Percentiles rank a stretch among this genome's conserved stretches.
phyloP scores from a whole-genome alignment of 192 early-diverging fungal genomes.

The Dissophora ornata region DNA sequence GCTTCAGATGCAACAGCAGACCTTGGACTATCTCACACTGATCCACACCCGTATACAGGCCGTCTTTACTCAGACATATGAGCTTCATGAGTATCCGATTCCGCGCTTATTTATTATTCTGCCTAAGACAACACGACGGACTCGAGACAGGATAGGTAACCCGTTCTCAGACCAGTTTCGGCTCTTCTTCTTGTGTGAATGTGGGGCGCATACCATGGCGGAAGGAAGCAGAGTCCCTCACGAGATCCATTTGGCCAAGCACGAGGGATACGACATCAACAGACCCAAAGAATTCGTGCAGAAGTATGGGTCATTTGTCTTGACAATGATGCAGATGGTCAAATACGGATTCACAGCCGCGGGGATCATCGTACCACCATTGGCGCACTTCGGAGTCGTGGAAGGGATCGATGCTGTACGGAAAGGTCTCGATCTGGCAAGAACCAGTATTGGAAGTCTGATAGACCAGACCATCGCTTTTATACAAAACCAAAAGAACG shows the following conservation, averaged over 20 bases:
- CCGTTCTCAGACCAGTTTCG: constrained; percentile 2
- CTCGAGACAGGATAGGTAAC: background rate
- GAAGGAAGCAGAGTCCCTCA: background rate
- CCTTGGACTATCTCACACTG: background rate
- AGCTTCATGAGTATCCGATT: constrained; percentile 4
- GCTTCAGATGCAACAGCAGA: background rate
- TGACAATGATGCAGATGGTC: constrained; percentile 11
- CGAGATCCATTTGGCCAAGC: background rate
- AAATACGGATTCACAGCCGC: background rate
- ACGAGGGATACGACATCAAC: background rate
- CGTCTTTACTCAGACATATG: constrained; percentile 14
- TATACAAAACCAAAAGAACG: background rate
- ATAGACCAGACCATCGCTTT: constrained; percentile 18
- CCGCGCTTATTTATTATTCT: constrained; percentile 14
- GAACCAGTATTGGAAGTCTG: background rate
- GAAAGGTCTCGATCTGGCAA: background rate
- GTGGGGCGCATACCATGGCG: background rate
- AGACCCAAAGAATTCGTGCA: constrained; percentile 1
- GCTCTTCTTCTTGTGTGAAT: constrained; percentile 19
- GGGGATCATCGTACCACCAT: constrained; percentile 3
- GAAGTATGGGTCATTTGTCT: constrained; percentile 16
- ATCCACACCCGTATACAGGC: constrained; percentile 3
- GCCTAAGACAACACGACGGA: background rate
- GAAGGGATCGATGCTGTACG: background rate
- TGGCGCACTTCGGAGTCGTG: background rate